phyloP scores from a whole-genome alignment of 495 filamentous ascomycete genomes.

The Tuber brumale region DNA sequence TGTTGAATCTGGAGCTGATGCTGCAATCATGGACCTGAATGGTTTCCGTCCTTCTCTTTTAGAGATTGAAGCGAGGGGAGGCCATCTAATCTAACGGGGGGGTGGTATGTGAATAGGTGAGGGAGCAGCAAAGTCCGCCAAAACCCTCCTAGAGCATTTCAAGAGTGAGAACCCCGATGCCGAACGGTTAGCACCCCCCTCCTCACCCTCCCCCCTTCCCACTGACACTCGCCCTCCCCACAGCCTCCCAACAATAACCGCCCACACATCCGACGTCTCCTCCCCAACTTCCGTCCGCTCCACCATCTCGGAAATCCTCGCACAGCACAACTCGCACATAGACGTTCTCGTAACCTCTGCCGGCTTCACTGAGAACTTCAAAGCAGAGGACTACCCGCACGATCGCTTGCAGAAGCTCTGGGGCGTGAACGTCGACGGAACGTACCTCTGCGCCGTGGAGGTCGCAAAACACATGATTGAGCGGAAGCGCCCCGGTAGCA shows the following conservation, averaged over 20 bases:
- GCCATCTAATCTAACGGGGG: background rate
- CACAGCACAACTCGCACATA: constrained; percentile 47
- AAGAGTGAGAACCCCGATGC: constrained; percentile 68
- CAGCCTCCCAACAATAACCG: constrained; percentile 74
- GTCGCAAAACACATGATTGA: constrained; percentile 87
- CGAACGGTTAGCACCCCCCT: constrained; percentile 51
- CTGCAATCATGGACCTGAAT: constrained; percentile 90
- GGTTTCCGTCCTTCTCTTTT: constrained; percentile 51
- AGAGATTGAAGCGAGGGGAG: constrained; percentile 7
- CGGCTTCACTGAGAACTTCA: constrained; percentile 92
- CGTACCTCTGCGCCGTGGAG: constrained; percentile 63
- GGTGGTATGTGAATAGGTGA: constrained; percentile 53
- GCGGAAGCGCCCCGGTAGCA: constrained; percentile 67
- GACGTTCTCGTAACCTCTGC: constrained; percentile 92
- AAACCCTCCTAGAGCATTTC: constrained; percentile 65
- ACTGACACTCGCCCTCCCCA: constrained; percentile 9
- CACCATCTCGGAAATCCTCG: constrained; percentile 62
- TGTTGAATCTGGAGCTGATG: constrained; percentile 75
- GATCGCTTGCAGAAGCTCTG: constrained; percentile 87
- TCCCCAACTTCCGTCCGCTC: constrained; percentile 65
- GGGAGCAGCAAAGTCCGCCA: constrained; percentile 70
- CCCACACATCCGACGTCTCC: constrained; percentile 83
- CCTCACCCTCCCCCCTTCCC: constrained; percentile 1
- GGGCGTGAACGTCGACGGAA: constrained; percentile 91
- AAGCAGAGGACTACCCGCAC: constrained; percentile 77